Evolutionary conservation across 768 basidiomycete species (phyloP).

Genomic region (Boletus patriciae): DNA sequence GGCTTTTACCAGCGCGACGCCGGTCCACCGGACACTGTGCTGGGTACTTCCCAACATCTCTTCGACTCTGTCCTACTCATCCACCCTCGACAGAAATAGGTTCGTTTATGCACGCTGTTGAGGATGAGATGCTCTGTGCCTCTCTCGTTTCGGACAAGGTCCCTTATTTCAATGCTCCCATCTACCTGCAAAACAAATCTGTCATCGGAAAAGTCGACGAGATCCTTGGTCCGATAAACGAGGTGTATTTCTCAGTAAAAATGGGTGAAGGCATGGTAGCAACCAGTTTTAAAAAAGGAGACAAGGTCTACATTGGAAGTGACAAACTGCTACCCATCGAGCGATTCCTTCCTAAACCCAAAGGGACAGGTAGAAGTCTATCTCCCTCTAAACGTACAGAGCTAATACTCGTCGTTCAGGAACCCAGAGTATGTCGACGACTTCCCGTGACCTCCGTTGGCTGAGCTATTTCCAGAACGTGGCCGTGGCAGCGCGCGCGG

Average conservation of each 20-base stretch:
- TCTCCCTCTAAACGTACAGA: conserved; percentile 6
- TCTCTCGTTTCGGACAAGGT: conserved; percentile 86
- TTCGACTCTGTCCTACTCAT: conserved; percentile 3
- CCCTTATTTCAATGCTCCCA: conserved; percentile 98
- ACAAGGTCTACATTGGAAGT: conserved; percentile 96
- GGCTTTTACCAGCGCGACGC: conserved; percentile 69
- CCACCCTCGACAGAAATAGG: conserved; percentile 72
- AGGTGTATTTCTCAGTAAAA: conserved; percentile 97
- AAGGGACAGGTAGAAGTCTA: conserved; percentile 64
- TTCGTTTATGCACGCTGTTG: conserved; percentile 89
- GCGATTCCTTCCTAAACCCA: conserved; percentile 95
- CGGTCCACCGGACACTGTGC: conserved; percentile 78
- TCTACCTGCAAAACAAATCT: conserved; percentile 96
- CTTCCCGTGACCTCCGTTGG: conserved; percentile 6
- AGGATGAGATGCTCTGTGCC: conserved; percentile 96
- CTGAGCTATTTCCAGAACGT: conserved; percentile 44
- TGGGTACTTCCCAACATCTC: conserved; percentile 45
- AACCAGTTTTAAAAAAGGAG: conserved; percentile 93
- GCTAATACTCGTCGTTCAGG: conserved; percentile 26
- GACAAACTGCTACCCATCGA: conserved; percentile 97
- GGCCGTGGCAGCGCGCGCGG: conserved; percentile 41
- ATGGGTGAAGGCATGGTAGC: conserved; percentile 97
- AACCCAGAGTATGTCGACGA: conserved; percentile 12
- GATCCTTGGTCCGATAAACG: conserved; percentile 98
- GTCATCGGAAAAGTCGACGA: conserved; percentile 97